phyloP scores from a whole-genome alignment of 805 yeast genomes.

The Ogataea paradorogensis region DNA sequence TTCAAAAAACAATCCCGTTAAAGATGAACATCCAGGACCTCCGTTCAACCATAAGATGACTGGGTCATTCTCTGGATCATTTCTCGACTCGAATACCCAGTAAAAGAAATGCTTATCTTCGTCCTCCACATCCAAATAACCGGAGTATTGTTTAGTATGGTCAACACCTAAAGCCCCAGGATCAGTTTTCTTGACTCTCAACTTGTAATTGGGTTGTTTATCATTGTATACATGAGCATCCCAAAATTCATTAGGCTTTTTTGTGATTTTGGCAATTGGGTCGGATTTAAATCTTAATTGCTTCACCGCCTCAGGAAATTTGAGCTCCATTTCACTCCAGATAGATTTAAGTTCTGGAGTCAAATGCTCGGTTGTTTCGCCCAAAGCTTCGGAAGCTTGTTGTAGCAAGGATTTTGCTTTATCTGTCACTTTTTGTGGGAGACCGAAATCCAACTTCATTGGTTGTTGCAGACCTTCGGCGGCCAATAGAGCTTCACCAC shows the following conservation, averaged over 20 bases:
- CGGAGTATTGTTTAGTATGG: conserved; percentile 66
- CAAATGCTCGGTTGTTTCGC: conserved; percentile 47
- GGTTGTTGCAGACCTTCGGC: conserved; percentile 11
- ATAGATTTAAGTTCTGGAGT: conserved; percentile 47
- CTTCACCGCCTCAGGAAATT: conserved; percentile 55
- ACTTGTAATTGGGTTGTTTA: conserved; percentile 43
- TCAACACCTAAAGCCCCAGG: conserved; percentile 56
- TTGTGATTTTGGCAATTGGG: conserved; percentile 42
- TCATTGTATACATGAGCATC: conserved; percentile 32
- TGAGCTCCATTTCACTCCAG: conserved; percentile 63
- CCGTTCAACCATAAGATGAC: conserved; percentile 87
- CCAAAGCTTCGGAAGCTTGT: conserved; percentile 50
- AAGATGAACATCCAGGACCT: conserved; percentile 94
- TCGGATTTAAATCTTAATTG: conserved; percentile 47
- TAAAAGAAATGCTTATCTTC: conserved; percentile 84
- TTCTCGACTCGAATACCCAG: conserved; percentile 92
- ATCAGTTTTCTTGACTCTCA: conserved; percentile 47
- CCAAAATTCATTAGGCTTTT: conserved; percentile 35
- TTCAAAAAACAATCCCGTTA: conserved; percentile 88
- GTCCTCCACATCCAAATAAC: conserved; percentile 66
- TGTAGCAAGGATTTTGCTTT: conserved; percentile 27
- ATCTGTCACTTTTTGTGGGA: not conserved
- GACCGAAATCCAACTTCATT: conserved; percentile 1
- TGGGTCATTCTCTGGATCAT: conserved; percentile 84
- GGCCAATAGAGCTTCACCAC: conserved; percentile 7